phyloP scores from a whole-genome alignment of 2,329 filamentous ascomycete species.

The Berkeleyomyces rouxiae region DNA sequence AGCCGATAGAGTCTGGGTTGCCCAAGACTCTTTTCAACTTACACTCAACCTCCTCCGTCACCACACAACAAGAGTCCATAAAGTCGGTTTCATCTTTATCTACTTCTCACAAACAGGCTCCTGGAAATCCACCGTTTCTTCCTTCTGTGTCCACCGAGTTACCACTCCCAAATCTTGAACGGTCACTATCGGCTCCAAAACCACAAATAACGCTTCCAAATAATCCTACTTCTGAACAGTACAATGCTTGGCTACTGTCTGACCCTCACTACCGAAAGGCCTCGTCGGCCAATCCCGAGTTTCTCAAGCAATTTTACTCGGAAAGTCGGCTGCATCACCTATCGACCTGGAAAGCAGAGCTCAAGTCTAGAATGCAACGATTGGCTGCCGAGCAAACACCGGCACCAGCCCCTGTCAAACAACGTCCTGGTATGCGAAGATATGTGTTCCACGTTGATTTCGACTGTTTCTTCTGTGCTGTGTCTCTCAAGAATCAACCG shows the following conservation, averaged over 20 bases:
- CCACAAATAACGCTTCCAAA: constrained; percentile 22
- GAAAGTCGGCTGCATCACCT: constrained; percentile 90
- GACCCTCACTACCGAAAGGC: constrained; percentile 78
- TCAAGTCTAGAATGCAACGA: constrained; percentile 76
- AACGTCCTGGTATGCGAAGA: constrained; percentile 45
- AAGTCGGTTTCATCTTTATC: not conserved
- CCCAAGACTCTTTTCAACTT: not conserved
- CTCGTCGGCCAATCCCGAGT: constrained; percentile 82
- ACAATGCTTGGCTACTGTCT: constrained; percentile 69
- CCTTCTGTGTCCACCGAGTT: not conserved
- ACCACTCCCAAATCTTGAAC: not conserved
- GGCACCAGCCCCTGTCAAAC: constrained; percentile 29
- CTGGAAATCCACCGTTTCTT: not conserved
- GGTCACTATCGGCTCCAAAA: not conserved
- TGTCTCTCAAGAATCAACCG: constrained; percentile 64
- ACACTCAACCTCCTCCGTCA: not conserved
- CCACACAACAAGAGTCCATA: no score
- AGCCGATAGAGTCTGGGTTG: not conserved
- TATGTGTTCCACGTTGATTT: constrained; percentile 96
- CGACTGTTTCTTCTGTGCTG: constrained; percentile 94
- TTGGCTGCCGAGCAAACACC: constrained; percentile 53
- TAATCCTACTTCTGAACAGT: constrained; percentile 78
- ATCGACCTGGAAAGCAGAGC: constrained; percentile 87
- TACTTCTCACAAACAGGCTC: not conserved
- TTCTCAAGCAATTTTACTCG: constrained; percentile 85